Conservation (phyloP, 2,329 filamentous ascomycete species). For the Verticillium tricorpus region DNA sequence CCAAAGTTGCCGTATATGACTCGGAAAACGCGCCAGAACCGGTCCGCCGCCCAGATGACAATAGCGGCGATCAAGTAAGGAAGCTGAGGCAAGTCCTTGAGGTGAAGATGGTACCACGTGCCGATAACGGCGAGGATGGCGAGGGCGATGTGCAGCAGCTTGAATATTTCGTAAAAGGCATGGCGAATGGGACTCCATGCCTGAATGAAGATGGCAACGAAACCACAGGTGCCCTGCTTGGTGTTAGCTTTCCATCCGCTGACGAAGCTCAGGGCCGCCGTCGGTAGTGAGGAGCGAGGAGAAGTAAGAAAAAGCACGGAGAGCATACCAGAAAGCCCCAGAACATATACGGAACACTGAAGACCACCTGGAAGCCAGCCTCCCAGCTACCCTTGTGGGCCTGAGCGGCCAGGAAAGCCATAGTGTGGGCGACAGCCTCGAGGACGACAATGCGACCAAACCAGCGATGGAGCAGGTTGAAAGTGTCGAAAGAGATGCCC, state of each 20-base stretch:
- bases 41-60: conserved; percentile 64
- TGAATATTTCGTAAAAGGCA: conserved; percentile 76
- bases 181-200: conserved; percentile 68
- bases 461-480: conserved; percentile 79
- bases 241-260: conserved; percentile 5
- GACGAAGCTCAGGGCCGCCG: conserved; percentile 1
- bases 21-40: conserved; percentile 52
- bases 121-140: conserved; percentile 57
- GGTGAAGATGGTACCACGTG: conserved; percentile 62
- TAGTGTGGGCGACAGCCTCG: conserved; percentile 62
- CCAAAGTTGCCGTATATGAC: conserved; percentile 64
- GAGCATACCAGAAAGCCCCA: conserved; percentile 56
- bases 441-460: conserved; percentile 70
- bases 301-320: conserved; percentile 1
- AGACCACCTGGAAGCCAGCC: conserved; percentile 27
- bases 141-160: conserved; percentile 64
- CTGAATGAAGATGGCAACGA: conserved; percentile 61
- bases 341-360: conserved; percentile 43
- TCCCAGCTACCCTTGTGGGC: conserved; percentile 43
- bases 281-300: not conserved
- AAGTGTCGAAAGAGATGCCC: conserved; percentile 75
- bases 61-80: conserved; percentile 58
- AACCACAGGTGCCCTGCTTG: conserved; percentile 50
- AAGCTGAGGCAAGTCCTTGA: conserved; percentile 50
- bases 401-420: conserved; percentile 50